phyloP scores from a whole-genome alignment of 2,329 filamentous ascomycete genomes.

The Chrysoporthe austroafricana region DNA sequence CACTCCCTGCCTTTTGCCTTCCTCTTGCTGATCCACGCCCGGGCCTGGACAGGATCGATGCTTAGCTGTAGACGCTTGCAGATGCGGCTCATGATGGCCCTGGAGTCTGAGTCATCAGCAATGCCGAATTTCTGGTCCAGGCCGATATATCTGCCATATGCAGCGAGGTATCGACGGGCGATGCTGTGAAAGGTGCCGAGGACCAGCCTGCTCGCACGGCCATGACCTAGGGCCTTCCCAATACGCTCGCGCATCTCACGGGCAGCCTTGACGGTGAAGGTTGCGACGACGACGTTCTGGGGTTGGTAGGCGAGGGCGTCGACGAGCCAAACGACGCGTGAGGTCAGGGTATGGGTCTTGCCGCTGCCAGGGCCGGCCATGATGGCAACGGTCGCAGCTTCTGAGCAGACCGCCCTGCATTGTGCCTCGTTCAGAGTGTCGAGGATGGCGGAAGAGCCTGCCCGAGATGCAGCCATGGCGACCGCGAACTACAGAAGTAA shows the following conservation, averaged over 20 bases:
- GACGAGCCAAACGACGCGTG: constrained; percentile 87
- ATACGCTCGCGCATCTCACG: constrained; percentile 92
- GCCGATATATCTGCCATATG: constrained; percentile 84
- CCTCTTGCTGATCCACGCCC: constrained; percentile 73
- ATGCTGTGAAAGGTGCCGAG: constrained; percentile 96
- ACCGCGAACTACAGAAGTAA: constrained; percentile 1
- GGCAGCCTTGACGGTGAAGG: constrained; percentile 95
- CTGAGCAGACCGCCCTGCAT: constrained; percentile 58
- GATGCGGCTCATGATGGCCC: constrained; percentile 79
- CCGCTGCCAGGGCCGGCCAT: constrained; percentile 73
- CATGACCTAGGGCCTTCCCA: constrained; percentile 76
- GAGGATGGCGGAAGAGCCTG: constrained; percentile 42
- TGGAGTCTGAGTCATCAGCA: constrained; percentile 80
- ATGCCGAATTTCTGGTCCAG: constrained; percentile 86
- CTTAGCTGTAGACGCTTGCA: constrained; percentile 72
- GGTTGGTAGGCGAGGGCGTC: constrained; percentile 72
- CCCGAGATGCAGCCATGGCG: constrained; percentile 28
- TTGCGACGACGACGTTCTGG: constrained; percentile 90
- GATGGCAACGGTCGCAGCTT: constrained; percentile 63
- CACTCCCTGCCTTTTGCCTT: constrained; percentile 59
- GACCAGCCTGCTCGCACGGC: constrained; percentile 74
- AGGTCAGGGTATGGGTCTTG: constrained; percentile 94
- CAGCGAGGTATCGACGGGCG: constrained; percentile 78
- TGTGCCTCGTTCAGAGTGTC: constrained; percentile 59
- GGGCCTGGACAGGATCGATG: constrained; percentile 72